Evolutionary conservation across 352 stramenopile species (phyloP).

Genomic region (Globisporangium mamillatum): DNA sequence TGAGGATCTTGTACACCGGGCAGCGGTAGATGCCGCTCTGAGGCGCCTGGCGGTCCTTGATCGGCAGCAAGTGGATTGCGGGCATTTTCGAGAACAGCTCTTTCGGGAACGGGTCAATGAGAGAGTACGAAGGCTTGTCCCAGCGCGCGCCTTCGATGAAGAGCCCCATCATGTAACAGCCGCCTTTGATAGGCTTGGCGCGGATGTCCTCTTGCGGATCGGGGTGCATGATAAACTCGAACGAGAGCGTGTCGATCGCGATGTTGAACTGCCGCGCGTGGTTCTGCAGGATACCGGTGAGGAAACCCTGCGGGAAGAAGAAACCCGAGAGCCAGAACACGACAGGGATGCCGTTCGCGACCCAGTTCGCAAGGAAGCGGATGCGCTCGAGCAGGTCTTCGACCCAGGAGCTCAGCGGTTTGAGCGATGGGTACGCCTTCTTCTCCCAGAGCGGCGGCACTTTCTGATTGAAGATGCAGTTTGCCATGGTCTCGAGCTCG

Average conservation of each 20-base stretch:
- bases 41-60: conserved; percentile 72
- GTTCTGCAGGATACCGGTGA: conserved; percentile 69
- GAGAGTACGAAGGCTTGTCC: conserved; percentile 69
- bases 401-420: conserved; percentile 85
- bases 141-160: conserved; percentile 89
- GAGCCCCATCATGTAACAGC: conserved; percentile 89
- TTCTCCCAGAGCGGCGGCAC: conserved; percentile 85
- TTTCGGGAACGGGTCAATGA: conserved; percentile 89
- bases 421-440: conserved; percentile 91
- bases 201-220: conserved; percentile 43
- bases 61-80: conserved; percentile 84
- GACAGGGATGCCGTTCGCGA: conserved; percentile 32
- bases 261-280: conserved; percentile 59
- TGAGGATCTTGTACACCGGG: conserved; percentile 95
- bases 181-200: conserved; percentile 38
- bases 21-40: conserved; percentile 90
- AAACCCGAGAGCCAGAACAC: conserved; percentile 89
- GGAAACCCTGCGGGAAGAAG: conserved; percentile 92
- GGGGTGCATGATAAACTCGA: conserved; percentile 73
- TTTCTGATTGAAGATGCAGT: conserved; percentile 85
- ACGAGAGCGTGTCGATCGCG: conserved; percentile 84
- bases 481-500: conserved; percentile 66
- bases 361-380: conserved; percentile 59
- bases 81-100: conserved; percentile 92
- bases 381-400: conserved; percentile 82